Evolutionary conservation across 129 eudicot species (phyloP), one percentile per base, ranked within the genome.

Genomic region (Saposhnikovia divaricata): DNA sequence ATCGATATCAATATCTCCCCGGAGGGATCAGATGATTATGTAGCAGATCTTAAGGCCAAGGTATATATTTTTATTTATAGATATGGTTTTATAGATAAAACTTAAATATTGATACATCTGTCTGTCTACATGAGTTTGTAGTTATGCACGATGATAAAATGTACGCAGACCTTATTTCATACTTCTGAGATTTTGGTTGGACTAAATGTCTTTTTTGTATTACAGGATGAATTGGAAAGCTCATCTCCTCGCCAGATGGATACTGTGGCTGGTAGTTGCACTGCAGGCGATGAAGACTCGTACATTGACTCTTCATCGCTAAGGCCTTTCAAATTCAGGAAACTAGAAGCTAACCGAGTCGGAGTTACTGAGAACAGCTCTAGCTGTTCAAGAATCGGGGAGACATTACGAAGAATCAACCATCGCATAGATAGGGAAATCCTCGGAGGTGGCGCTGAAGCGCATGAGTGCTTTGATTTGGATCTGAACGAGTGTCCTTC

Each of bases 11-110:
- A 76, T 27, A 57, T 80, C 70, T 82, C 43, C 42, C 39, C 68
- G 63, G 84, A 88, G 76, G 81, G 85, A 48, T 77, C 40, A 74
- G 89, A 75, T 37, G 86, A 86, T 0, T 39, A 79, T 80, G 85
- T 42, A n/a, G 50, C 80, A 71, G 87, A 88, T 88, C 84, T 81
- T 23, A 61, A 57, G 14, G 81, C 81, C 16, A 70, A 81, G 83
- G 89, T 85, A 85, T 42, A 11, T 31, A 19, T 38, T 25, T 45
- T 43, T 27, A 11, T 1, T 3, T 46, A 11, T 10, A 46, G 2
- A 46, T 2, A 46, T 0, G 50, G 50, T 46, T 46, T 46, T 6
- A 46, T 0, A 45, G 9, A 43, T 7, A 43, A 0, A 48, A 34
- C 4, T 43, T 9, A 45, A 9, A 46, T 46, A 46, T 46, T 46